phyloP scores from a whole-genome alignment of 169 alveolate genomes.

The Eimeria acervulina region DNA sequence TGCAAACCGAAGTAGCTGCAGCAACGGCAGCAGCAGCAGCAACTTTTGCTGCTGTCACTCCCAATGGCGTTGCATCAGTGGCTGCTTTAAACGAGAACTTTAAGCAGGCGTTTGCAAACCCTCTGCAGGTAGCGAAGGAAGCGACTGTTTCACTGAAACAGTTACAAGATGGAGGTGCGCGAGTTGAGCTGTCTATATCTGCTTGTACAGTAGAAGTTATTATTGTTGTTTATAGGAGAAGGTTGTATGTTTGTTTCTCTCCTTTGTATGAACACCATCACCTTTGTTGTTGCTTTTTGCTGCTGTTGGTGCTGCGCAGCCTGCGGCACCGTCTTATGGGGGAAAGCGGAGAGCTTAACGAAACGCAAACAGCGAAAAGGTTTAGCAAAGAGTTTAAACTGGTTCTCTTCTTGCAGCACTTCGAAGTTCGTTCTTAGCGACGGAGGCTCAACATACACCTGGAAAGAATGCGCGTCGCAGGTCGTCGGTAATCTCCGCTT shows the following conservation, averaged over 20 bases:
- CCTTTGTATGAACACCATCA: too few relatives aligned
- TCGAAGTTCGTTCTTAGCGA: neutral
- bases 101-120: neutral
- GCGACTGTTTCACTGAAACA: neutral
- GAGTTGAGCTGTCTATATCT: too few relatives aligned
- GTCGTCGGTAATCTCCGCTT: neutral
- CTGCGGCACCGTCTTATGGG: conserved; percentile 55
- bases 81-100: neutral
- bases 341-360: conserved; percentile 17
- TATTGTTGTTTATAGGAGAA: neutral
- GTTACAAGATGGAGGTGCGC: conserved; percentile 48
- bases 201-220: neutral
- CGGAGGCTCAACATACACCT: conserved; percentile 27
- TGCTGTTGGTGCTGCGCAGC: conserved; percentile 12
- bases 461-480: conserved; percentile 64
- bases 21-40: neutral
- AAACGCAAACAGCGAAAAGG: neutral
- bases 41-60: neutral
- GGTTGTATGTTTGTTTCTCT: too few relatives aligned
- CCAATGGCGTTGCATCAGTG: neutral
- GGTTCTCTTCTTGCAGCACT: neutral
- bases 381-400: neutral
- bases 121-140: neutral
- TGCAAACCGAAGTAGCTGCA: neutral
- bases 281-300: neutral